Base-by-base conservation (phyloP, 2,329 filamentous ascomycete genomes). In the Trichoderma semiorbis region DNA sequence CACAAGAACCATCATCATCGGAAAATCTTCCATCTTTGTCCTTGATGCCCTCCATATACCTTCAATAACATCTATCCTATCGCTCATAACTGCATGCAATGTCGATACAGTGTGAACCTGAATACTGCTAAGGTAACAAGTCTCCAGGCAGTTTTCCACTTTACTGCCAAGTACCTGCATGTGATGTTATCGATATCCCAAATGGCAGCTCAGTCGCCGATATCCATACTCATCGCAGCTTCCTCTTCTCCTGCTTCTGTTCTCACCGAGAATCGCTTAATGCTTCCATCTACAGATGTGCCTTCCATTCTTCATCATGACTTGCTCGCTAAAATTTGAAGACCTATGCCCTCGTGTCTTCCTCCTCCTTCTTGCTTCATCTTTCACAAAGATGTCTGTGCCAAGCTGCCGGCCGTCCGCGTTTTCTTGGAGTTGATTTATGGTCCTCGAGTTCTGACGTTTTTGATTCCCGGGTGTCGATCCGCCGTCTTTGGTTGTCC, bases 391-490 rank as follows among this genome's bases (percentile, higher is more conserved):
- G 68, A 77, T 75, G 74, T 64, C 18, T 34, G 53, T 72, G 67
- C 65, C 69, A 65, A 53, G 69, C 71, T 66, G 70, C 68, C 67
- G 73, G 74, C 72, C 70, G 73, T n/a, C 24, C 26, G 53, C 63
- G 63, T 65, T 68, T 72, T 71, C 72, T 73, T 73, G 72, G 74
- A 74, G 73, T 72, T 73, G 74, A 74, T 73, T 74, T 74, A 55
- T 68, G 70, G 74, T 74, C 71, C 60, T 69, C 72, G 72, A 71
- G 62, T 69, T 55, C 69, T 61, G 39, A 58, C 28, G 50, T 70
- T 58, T 69, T 70, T 63, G 66, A 50, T 63, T 53, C 36, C 18
- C 66, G 30, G 36, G 34, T 57, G 62, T 71, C 32, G 61, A 58
- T 55, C 30, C 53, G 16, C 34, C 62, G 24, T 71, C 68, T 71